Conservation (phyloP, 768 basidiomycete genomes). For the Boletellus emodensis region DNA sequence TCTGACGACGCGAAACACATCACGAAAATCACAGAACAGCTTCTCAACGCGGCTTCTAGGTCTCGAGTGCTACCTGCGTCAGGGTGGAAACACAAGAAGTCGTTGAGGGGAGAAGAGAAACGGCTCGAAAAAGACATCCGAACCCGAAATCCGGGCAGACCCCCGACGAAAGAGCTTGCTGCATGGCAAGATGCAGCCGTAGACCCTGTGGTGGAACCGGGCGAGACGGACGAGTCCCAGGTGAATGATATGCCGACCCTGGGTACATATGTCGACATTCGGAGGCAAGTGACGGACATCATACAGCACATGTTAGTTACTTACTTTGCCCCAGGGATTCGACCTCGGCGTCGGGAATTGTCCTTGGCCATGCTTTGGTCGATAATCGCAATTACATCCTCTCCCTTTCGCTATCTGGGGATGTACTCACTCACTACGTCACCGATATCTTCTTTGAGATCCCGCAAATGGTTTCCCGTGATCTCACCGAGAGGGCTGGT, state of each 20-base stretch:
- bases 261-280: slow-evolving; percentile 52
- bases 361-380: slow-evolving; percentile 30
- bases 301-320: neutral
- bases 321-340: slow-evolving; percentile 19
- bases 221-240: slow-evolving; percentile 12
- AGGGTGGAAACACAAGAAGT: slow-evolving; percentile 37
- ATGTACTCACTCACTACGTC: slow-evolving; percentile 45
- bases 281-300: slow-evolving; percentile 38
- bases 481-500: slow-evolving; percentile 51
- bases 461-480: slow-evolving; percentile 48
- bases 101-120: slow-evolving; percentile 38
- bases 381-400: slow-evolving; percentile 28
- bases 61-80: slow-evolving; percentile 18
- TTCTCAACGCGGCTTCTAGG: slow-evolving; percentile 34
- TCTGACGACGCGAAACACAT: slow-evolving; percentile 8
- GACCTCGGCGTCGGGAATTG: slow-evolving; percentile 23
- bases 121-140: slow-evolving; percentile 29
- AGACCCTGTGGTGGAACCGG: slow-evolving; percentile 5
- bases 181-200: slow-evolving; percentile 24
- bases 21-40: slow-evolving; percentile 24
- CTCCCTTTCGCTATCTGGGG: slow-evolving; percentile 41
- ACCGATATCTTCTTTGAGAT: slow-evolving; percentile 59
- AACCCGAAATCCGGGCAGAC: slow-evolving; percentile 7
- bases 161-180: slow-evolving; percentile 23
- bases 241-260: slow-evolving; percentile 25